Conservation (phyloP, 2,329 filamentous ascomycete genomes). For the Sporothrix inflata region DNA sequence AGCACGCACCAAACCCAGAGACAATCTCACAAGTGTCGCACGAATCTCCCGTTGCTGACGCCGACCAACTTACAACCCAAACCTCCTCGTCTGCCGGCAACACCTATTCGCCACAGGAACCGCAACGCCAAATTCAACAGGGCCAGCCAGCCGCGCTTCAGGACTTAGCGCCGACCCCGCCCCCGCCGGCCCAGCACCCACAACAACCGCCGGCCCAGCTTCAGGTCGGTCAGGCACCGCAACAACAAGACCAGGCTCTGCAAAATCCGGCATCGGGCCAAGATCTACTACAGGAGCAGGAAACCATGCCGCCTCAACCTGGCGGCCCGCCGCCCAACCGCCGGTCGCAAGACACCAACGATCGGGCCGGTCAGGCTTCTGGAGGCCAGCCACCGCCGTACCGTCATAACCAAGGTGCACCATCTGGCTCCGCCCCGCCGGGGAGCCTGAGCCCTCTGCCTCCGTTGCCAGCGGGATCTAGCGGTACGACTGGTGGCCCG, state of each 20-base stretch:
- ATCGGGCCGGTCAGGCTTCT: constrained; percentile 44
- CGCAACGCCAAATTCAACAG: constrained; percentile 34
- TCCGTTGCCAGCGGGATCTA: constrained; percentile 35
- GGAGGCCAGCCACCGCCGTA: constrained; percentile 53
- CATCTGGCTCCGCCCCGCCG: constrained; percentile 32
- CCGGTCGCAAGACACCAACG: constrained; percentile 52
- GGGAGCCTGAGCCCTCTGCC: constrained; percentile 48
- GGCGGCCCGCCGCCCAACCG: constrained; percentile 50
- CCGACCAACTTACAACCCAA: constrained; percentile 50
- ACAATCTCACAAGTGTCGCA: constrained; percentile 65
- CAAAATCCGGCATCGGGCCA: constrained; percentile 9
- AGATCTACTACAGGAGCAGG: constrained; percentile 19
- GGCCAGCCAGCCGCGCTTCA: constrained; percentile 32
- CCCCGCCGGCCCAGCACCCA: constrained; percentile 27
- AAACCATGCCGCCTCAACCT: constrained; percentile 52
- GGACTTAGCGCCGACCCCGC: constrained; percentile 31
- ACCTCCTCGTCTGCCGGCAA: constrained; percentile 42
- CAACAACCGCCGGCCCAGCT: constrained; percentile 40
- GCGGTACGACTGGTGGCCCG: constrained; percentile 40
- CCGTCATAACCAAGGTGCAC: constrained; percentile 51
- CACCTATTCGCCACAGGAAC: constrained; percentile 44
- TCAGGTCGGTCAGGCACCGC: constrained; percentile 42
- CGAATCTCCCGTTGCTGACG: constrained; percentile 60
- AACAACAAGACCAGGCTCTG: constrained; percentile 30
- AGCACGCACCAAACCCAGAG: constrained; percentile 57